Base-by-base conservation (phyloP, 371 early-diverging fungal species). In the Mortierella sp. region DNA sequence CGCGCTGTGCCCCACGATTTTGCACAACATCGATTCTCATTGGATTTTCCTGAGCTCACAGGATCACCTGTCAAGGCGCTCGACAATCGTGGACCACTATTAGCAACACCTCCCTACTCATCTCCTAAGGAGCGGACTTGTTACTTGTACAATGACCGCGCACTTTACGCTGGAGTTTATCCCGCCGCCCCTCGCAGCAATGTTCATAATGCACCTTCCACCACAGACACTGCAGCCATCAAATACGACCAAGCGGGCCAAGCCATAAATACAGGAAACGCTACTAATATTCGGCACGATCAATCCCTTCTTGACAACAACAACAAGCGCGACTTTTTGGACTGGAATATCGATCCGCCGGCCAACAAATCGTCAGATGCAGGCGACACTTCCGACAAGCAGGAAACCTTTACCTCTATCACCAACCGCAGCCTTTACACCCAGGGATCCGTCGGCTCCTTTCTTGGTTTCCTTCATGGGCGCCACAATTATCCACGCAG, bases 31-130 rank as follows among this genome's bases (percentile, higher is more conserved):
- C 63, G 8, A 7, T 14, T 65, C 21, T 9, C 38, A 34, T 34
- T 65, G 21, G 65, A 38, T 2, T 65, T 24, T 38, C 68, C 68
- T 34, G 42, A 21, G 9, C 42, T 38, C 21, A 7, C 38, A 21
- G 42, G 21, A 34, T 38, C 38, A 3, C 0, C 34, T 6, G 24
- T 24, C 68, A 24, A 21, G 3, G 9, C 68, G 1, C 34, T 34
- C 68, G 34, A 31, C 68, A 65, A 34, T 9, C 9, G 14, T 65
- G 38, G 3, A 65, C 38, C 42, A 8, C 24, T 21, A 9, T 38
- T 65, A 65, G 19, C 42, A 42, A 65, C 68, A 38, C 68, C 68
- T 21, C 68, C 68, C 2, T 38, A 65, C 68, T 65, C 68, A 31
- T 21, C 11, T 24, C 68, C 38, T 2, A 21, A 65, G 24, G n/a